Base-by-base conservation (phyloP, 2,329 filamentous ascomycete genomes). In the Stagonosporopsis rhizophila region DNA sequence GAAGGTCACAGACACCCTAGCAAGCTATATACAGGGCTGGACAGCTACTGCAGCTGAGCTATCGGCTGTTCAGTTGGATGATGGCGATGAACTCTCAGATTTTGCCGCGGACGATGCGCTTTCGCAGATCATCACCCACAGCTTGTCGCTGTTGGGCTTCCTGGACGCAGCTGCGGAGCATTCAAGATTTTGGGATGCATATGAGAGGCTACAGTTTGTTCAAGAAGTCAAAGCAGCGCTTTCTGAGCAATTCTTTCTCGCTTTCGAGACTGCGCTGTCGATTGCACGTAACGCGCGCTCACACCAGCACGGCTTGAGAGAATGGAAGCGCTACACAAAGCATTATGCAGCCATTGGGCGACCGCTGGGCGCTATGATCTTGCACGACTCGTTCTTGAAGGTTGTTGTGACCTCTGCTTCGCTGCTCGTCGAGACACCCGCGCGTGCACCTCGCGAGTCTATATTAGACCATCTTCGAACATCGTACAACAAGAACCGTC, bases 61-160 rank as follows among this genome's bases (percentile, higher is more conserved):
- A 8, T 77, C 82, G 39, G 82, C 77, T 34, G 84, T 79, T 46
- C 85, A 79, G 64, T 81, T 79, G 47, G 83, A 80, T 62, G 82
- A 85, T 15, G 40, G 32, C 32, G 82, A 83, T 35, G 84, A 86
- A 44, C 81, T 81, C 58, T 82, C 85, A 37, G 70, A 75, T 50
- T 68, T 69, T 45, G 65, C 68, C 14, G 72, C 76, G 23, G 84
- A 86, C 51, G 76, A 88, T 12, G 87, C 77, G 52, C 63, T 77
- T 23, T 88, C 47, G 81, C 89, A 52, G 82, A 86, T 90, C 48
- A 86, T 92, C 48, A 91, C 89, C 17, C 85, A 96, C 62, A 86
- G 90, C 6, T 85, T 96, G 44, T 94, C 94, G 0, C 80, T 99
- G n/a, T 78, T 96, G 22, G 96, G 95, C 0, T 97, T 99, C 71